Evolutionary conservation across 2,329 filamentous ascomycete genomes (phyloP), one percentile per base, ranked within the genome.

Genomic region (Pseudogymnoascus sp.): DNA sequence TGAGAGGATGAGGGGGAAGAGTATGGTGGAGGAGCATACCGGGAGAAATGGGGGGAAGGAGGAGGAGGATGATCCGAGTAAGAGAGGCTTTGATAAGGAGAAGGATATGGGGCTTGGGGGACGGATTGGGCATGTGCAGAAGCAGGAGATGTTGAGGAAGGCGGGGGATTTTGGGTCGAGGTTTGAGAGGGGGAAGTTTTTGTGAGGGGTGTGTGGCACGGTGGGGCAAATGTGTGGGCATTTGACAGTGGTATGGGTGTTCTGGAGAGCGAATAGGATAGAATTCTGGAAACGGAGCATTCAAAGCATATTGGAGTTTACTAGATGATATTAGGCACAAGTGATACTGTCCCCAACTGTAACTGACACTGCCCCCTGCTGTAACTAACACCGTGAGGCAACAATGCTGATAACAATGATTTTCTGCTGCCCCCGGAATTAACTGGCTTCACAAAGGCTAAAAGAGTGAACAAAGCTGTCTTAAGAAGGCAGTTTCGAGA

Each of bases 61-160:
- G 66, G 85, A 91, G 67, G 90, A 95, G 21, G 93, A 97, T 75
- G 93, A 97, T 73, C 93, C 95, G 0, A 96, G 91, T 74, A 88
- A 89, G 75, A 82, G 93, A 65, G 88, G 85, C 0, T 97, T 97
- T 76, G 91, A 97, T 76, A 83, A 86, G 66, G 91, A 97, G 74
- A 97, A 97, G 78, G 95, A 97, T 74, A 96, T 97, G 85, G 88
- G 85, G 40, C 77, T 90, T 2, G 87, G 88, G 7, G 84, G 85
- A 16, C 86, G 84, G 70, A 85, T 97, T 62, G 88, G 86, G 26
- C 79, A 86, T 67, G 81, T 86, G 37, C 87, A 96, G 78, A 85
- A 88, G 68, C 85, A 85, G 70, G 89, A 97, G 69, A 79, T 97
- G 78, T 74, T 97, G 65, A 88, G 84, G 68, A 88, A 89, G 72